phyloP scores from a whole-genome alignment of 257 asterid species.

The Solanum paucissectum region DNA sequence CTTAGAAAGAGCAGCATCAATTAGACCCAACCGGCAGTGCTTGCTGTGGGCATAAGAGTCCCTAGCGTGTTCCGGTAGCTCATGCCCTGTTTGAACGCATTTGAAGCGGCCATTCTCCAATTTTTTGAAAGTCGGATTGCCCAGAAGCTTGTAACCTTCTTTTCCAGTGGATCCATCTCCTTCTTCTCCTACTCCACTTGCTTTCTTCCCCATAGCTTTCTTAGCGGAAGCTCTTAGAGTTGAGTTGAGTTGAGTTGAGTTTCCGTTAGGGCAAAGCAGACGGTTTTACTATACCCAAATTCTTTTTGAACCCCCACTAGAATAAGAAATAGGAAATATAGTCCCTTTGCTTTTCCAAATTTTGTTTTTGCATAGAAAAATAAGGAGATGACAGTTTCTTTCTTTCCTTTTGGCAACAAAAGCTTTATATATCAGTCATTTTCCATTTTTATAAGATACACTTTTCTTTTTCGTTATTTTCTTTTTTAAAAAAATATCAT shows the following conservation, averaged over 20 bases:
- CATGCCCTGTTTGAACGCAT: conserved; percentile 94
- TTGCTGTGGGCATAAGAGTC: conserved; percentile 65
- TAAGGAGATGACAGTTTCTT: background rate
- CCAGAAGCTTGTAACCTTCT: conserved; percentile 68
- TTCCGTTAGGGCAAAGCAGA: background rate
- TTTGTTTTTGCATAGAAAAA: background rate
- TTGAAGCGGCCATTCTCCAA: conserved; percentile 70
- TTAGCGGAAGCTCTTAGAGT: background rate
- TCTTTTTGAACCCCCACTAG: background rate
- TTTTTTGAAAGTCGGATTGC: conserved; percentile 52
- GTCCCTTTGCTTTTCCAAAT: background rate
- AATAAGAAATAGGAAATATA: background rate
- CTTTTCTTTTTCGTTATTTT: background rate
- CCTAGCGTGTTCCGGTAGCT: conserved; percentile 63
- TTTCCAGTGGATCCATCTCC: conserved; percentile 7
- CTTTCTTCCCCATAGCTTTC: conserved; percentile 59
- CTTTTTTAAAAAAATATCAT: background rate
- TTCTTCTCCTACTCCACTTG: conserved; percentile 12
- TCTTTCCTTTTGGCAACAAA: background rate
- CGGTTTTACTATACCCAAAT: background rate
- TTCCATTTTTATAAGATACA: background rate
- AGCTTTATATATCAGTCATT: background rate
- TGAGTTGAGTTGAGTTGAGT: background rate
- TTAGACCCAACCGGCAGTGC: conserved; percentile 89
- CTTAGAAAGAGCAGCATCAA: conserved; percentile 54